A percentile compares a stretch with the other conserved stretches of the same genome.
Conservation (phyloP, 768 basidiomycete species). For the Tricholoma terreum region DNA sequence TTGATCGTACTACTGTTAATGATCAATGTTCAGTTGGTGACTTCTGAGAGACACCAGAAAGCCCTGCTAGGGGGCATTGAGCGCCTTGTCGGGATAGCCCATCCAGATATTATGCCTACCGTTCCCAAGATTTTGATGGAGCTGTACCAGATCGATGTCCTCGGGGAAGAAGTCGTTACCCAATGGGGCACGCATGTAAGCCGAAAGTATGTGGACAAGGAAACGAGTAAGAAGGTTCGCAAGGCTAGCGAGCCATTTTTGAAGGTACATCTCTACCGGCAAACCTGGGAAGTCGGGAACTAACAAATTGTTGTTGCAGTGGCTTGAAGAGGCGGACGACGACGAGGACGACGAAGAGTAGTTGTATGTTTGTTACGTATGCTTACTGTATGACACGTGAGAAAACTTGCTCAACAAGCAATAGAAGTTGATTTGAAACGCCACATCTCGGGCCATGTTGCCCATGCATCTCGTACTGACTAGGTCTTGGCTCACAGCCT, state of each 20-base stretch:
- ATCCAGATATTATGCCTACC: slow-evolving; percentile 65
- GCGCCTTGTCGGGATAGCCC: slow-evolving; percentile 68
- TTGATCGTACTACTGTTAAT: slow-evolving; percentile 5
- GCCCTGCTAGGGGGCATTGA: slow-evolving; percentile 91
- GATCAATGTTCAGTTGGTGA: slow-evolving; percentile 59
- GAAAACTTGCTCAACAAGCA: too few relatives aligned
- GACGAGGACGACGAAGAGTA: slow-evolving; percentile 64
- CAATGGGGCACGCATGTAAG: slow-evolving; percentile 97
- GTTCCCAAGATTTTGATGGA: slow-evolving; percentile 94
- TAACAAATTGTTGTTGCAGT: slow-evolving; percentile 40
- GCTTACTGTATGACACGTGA: not conserved
- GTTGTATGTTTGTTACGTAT: too few relatives aligned
- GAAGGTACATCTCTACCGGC: slow-evolving; percentile 50
- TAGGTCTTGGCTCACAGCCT: too few relatives aligned
- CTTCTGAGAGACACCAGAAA: slow-evolving; percentile 95
- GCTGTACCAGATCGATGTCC: slow-evolving; percentile 87
- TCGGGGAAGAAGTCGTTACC: slow-evolving; percentile 87
- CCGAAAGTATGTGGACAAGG: slow-evolving; percentile 95
- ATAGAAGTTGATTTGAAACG: too few relatives aligned
- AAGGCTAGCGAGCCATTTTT: slow-evolving; percentile 96
- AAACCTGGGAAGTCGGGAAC: not conserved
- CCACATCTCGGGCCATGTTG: too few relatives aligned
- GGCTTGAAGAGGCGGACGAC: slow-evolving; percentile 88
- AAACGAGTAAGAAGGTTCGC: slow-evolving; percentile 91
- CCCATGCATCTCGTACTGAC: too few relatives aligned